These are phyloP conservation scores for Phytophthora europaea DNA, from an alignment of 352 stramenopile species.

Conservation along the genomic window DNA sequence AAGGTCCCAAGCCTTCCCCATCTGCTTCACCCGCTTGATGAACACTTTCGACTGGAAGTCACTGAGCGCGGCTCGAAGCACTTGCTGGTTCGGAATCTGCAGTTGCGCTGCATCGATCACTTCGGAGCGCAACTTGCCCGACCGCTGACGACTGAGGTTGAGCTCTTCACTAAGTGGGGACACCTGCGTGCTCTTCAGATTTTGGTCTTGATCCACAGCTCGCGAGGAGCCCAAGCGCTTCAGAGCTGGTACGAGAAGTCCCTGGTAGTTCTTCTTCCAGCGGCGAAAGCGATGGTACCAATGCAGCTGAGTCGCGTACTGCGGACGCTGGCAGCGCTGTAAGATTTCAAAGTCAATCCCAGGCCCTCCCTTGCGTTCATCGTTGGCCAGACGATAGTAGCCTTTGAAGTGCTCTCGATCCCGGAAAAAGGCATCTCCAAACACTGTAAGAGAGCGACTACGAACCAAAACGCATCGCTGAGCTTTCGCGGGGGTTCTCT, in stretches of 20 bases:
- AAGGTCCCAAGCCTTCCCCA: constrained; percentile 58
- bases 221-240: no score
- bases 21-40: constrained; percentile 39
- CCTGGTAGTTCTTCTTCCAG: constrained; percentile 30
- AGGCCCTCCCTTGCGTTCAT: constrained; percentile 3
- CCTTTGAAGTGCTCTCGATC: constrained; percentile 8
- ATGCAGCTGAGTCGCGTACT: constrained; percentile 51
- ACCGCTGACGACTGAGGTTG: not conserved
- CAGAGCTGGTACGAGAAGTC: not conserved
- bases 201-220: not conserved
- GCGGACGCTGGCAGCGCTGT: constrained; percentile 54
- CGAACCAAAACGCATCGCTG: constrained; percentile 26
- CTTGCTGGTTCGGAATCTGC: constrained; percentile 13
- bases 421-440: constrained; percentile 52
- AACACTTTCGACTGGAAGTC: constrained; percentile 39
- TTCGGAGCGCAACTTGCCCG: not conserved
- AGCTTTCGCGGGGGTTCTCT: not conserved
- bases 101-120: constrained; percentile 5
- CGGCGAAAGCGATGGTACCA: constrained; percentile 50
- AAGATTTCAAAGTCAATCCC: constrained; percentile 69
- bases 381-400: constrained; percentile 3
- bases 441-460: constrained; percentile 55
- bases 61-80: constrained; percentile 8
- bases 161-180: constrained; percentile 9
- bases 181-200: constrained; percentile 1